Evolutionary conservation across 1,284 basidiomycete species (phyloP), one percentile per base, ranked within the genome.

Genomic region (Tremellales sp.): DNA sequence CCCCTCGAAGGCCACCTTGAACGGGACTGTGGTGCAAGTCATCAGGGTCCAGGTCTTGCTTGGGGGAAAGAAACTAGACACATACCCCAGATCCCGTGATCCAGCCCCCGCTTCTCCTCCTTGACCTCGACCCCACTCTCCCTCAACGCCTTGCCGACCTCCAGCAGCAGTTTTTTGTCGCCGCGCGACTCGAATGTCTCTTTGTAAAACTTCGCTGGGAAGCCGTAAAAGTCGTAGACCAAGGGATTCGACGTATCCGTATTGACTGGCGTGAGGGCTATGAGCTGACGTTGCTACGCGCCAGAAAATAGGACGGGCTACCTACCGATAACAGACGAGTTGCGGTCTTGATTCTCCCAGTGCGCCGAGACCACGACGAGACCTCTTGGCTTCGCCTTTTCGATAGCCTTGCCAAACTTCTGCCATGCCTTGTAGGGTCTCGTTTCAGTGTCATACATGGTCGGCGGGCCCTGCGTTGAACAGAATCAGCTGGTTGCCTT

Each of bases 171-270:
- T 33, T 47, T 26, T 0, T 65, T 51, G 33, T 65, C 57, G 9
- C 55, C 57, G 0, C 45, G 47, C 3, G 61, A 63, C 9, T 44
- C 32, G 48, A 77, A 73, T 24, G 50, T 69, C 44, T 71, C 63
- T 45, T 69, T 47, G 60, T 76, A 77, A 54, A 66, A 70, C n/a
- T 68, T 47, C 31, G 56, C 43, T 1, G 74, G 74, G 54, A 77
- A 77, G 43, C 58, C 58, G 56, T 74, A 74, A 47, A 75, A 77
- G 57, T 77, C 75, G 59, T 75, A 76, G 29, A 75, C 58, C 26
- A 76, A 58, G 0, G 74, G 73, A 38, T 72, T 72, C 13, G 61
- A 52, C 3, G 40, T 19, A 40, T 72, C 65, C 25, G 58, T 61
- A 48, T 72, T 73, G 37, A 75, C 69, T 68, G 35, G 2, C 27